A percentile compares a stretch with the other conserved stretches of the same genome.
These are phyloP conservation scores for Sphaerulina musiva DNA, from an alignment of 2,329 filamentous ascomycete genomes.

Conservation along the genomic window DNA sequence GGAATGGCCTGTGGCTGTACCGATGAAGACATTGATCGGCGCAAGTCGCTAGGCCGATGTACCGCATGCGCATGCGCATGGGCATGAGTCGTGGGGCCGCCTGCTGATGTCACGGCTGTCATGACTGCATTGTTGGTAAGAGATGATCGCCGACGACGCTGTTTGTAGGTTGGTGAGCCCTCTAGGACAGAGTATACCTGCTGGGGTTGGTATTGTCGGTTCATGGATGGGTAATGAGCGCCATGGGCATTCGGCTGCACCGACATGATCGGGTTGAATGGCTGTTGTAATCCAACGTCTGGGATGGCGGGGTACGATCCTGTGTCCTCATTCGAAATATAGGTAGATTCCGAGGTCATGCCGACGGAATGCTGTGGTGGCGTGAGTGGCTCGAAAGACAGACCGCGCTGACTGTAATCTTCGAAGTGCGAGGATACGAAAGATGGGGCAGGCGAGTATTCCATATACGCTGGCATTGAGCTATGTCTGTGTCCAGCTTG, in stretches of 20 bases:
- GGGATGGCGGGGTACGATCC: constrained; percentile 92
- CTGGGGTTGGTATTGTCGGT: constrained; percentile 65
- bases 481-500: constrained; percentile 86
- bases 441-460: constrained; percentile 95
- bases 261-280: constrained; percentile 83
- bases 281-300: constrained; percentile 69
- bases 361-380: constrained; percentile 86
- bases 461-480: constrained; percentile 97
- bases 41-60: constrained; percentile 81
- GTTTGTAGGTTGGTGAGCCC: constrained; percentile 97
- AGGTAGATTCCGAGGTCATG: constrained; percentile 81
- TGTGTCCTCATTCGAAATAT: constrained; percentile 97
- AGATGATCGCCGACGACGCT: constrained; percentile 85
- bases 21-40: constrained; percentile 82
- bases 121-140: constrained; percentile 71
- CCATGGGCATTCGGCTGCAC: constrained; percentile 78
- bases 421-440: constrained; percentile 99
- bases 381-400: constrained; percentile 95
- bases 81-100: constrained; percentile 38
- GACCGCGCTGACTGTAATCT: constrained; percentile 91
- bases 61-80: constrained; percentile 53
- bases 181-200: constrained; percentile 88
- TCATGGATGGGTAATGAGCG: constrained; percentile 68
- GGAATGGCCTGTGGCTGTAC: constrained; percentile 63
- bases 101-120: constrained; percentile 41